Evolutionary conservation across 1,284 basidiomycete genomes (phyloP), one percentile per base, ranked within the genome.

Genomic region (Tilletia indica): DNA sequence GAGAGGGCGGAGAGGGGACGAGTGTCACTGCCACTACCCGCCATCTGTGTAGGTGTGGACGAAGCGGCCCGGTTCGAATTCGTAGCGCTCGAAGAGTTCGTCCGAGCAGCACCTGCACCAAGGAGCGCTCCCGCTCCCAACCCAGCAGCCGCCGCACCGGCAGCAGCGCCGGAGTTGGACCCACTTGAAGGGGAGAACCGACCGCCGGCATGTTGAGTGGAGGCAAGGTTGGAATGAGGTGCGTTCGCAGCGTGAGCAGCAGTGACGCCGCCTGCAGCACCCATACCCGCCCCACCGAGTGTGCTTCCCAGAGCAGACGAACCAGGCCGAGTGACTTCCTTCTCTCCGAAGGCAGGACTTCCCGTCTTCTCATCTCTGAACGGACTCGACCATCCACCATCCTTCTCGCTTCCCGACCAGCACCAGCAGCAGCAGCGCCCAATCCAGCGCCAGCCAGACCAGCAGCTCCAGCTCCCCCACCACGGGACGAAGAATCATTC

Each of bases 381-480:
- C 1, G 58, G 58, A 19, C 58, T 63, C 8, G 58, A 14, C 58
- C 58, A 63, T n/a, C 58, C 58, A 31, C 34, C 58, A 3, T 45
- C 42, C 58, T 63, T 63, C 58, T 77, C 74, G 38, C 73, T 68
- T 4, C 71, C 51, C 73, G 74, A 54, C 25, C 25, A 63, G 58
- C 73, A 12, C 73, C 76, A 25, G 75, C 76, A 38, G 73, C 71
- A 21, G 70, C 78, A 67, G 64, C 78, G 36, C 47, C 48, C 2
- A 38, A 34, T 19, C 48, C 61, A 42, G 45, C 73, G 11, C 70
- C 79, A 16, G 38, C 68, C 4, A 71, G 73, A 4, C 75, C 73
- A 11, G 71, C 71, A 67, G 71, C 74, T 48, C 73, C 77, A 14
- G 73, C 77, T 21, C n/a, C 54, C 0, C 61, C 73, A 11, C 73